Evolutionary conservation across 1,284 basidiomycete species (phyloP), one percentile per base, ranked within the genome.

Genomic region (Puccinia triticina): DNA sequence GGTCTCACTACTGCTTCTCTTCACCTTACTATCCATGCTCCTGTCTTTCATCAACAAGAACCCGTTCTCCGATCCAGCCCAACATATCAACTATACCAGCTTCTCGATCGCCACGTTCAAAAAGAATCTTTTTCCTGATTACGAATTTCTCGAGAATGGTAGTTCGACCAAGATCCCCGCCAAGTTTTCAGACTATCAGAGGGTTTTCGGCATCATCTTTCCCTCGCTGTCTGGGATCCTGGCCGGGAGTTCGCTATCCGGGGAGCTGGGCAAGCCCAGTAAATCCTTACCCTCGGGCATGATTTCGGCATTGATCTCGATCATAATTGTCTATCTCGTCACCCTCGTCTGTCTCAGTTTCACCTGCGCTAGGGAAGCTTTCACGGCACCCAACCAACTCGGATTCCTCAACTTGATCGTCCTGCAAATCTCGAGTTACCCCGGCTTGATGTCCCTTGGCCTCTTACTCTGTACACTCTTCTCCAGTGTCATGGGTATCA

Each of bases 401-500:
- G 64, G 64, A 26, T 53, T 50, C 32, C 29, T 80, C 34, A 73
- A 71, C 29, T 40, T 72, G 40, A 61, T 71, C 29, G 26, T 80
- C 34, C 46, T 37, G 23, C 32, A 80, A 61, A 57, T 80, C 40
- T 80, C 78, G 16, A 43, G 34, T 61, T 80, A 59, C 37, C 66
- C 66, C 29, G 29, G 14, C 21, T 26, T 80, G n/a, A 64, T 73
- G 12, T 53, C 64, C 34, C 23, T 78, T 18, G 77, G 77, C 4
- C n/a, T 80, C 46, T 80, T 80, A 61, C 23, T 73, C 23, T 29
- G n/a, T 7, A 61, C 78, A 26, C 61, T 80, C 48, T 80, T 80
- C 46, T 80, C 69, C 26, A 73, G 67, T 29, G 34, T 80, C 50
- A 80, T 80, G 78, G 69, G 69, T n/a, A 55, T 80, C 23, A 80